These are phyloP conservation scores for Globisporangium solare DNA, from an alignment of 352 stramenopile genomes.

Conservation along the genomic window DNA sequence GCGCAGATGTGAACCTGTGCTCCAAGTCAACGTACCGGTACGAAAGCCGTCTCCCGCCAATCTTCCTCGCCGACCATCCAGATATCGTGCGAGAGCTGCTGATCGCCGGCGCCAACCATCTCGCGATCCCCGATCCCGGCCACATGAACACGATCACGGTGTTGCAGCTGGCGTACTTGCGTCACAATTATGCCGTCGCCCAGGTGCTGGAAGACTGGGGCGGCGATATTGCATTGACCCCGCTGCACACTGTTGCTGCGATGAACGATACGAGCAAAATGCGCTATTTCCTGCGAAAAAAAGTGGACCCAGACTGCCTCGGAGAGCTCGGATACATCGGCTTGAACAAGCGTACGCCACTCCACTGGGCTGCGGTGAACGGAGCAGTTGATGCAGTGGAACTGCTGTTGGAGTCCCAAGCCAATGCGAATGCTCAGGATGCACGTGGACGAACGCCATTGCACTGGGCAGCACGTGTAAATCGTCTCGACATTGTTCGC, in stretches of 20 bases:
- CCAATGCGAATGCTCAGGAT: slow-evolving; percentile 66
- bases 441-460: slow-evolving; percentile 57
- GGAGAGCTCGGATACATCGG: slow-evolving; percentile 77
- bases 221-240: slow-evolving; percentile 70
- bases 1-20: slow-evolving; percentile 72
- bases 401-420: slow-evolving; percentile 51
- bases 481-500: slow-evolving; percentile 60
- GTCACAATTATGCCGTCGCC: slow-evolving; percentile 75
- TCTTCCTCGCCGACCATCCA: slow-evolving; percentile 78
- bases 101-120: slow-evolving; percentile 58
- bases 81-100: slow-evolving; percentile 75
- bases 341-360: slow-evolving; percentile 72
- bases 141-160: slow-evolving; percentile 87
- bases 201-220: slow-evolving; percentile 82
- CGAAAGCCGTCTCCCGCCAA: slow-evolving; percentile 63
- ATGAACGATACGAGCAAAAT: slow-evolving; percentile 65
- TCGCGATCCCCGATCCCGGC: slow-evolving; percentile 74
- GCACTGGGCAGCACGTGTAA: slow-evolving; percentile 77
- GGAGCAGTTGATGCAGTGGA: slow-evolving; percentile 52
- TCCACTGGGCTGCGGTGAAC: slow-evolving; percentile 79
- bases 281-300: slow-evolving; percentile 54
- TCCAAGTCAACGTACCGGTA: slow-evolving; percentile 68
- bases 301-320: slow-evolving; percentile 72
- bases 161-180: slow-evolving; percentile 73
- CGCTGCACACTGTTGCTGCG: slow-evolving; percentile 68